A percentile compares a stretch with the other conserved stretches of the same genome.
phyloP scores from a whole-genome alignment of 2,329 filamentous ascomycete genomes.

The Coniella vitis region DNA sequence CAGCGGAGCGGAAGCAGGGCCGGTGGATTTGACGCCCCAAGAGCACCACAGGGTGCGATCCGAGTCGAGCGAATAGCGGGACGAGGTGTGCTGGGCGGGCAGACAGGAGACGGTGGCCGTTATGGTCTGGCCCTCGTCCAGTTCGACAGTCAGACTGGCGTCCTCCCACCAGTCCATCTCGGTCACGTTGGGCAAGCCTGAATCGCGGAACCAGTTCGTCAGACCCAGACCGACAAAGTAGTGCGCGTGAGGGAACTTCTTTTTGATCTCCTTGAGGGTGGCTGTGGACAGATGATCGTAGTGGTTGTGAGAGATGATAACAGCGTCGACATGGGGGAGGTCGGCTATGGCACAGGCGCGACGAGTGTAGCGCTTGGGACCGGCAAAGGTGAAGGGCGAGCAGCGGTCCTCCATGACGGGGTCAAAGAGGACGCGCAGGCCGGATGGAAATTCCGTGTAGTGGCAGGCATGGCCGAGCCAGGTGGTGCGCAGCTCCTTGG shows the following conservation, averaged over 20 bases:
- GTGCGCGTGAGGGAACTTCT: slow-evolving; percentile 68
- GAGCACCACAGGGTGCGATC: slow-evolving; percentile 79
- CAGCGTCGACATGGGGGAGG: slow-evolving; percentile 68
- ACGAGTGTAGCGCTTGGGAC: slow-evolving; percentile 72
- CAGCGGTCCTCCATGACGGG: slow-evolving; percentile 89
- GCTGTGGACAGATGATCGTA: slow-evolving; percentile 85
- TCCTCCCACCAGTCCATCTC: slow-evolving; percentile 97
- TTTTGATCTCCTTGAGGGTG: slow-evolving; percentile 64
- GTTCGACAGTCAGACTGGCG: slow-evolving; percentile 57
- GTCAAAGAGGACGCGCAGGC: slow-evolving; percentile 84
- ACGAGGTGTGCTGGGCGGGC: slow-evolving; percentile 77
- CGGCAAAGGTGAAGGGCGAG: slow-evolving; percentile 63
- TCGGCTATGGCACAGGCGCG: slow-evolving; percentile 71
- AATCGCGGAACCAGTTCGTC: slow-evolving; percentile 69
- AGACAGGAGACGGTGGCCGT: slow-evolving; percentile 68
- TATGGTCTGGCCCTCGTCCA: slow-evolving; percentile 40
- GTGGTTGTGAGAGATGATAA: slow-evolving; percentile 82
- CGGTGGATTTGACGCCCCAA: slow-evolving; percentile 64
- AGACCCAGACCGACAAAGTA: slow-evolving; percentile 85
- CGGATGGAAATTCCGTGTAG: slow-evolving; percentile 81
- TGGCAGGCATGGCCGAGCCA: slow-evolving; percentile 96
- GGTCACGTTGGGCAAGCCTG: slow-evolving; percentile 69
- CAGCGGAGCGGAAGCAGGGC: slow-evolving; percentile 40
- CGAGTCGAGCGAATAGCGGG: slow-evolving; percentile 61
- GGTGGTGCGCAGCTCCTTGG: slow-evolving; percentile 65